Percentiles rank a stretch among this genome's conserved stretches.
phyloP scores from a whole-genome alignment of 441 rosid genomes.

The Erodium moschatum region DNA sequence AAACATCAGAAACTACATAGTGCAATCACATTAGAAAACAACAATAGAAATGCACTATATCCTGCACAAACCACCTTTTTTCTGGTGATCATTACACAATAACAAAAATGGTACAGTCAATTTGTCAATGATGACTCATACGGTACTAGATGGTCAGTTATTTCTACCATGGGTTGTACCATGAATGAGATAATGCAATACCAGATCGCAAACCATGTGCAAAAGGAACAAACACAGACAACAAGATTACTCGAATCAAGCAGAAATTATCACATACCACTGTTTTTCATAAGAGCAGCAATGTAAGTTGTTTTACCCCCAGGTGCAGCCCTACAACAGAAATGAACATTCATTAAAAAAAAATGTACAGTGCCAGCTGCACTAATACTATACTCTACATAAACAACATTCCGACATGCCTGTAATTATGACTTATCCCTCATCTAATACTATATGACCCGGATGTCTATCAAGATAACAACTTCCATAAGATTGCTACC shows the following conservation, averaged over 20 bases:
- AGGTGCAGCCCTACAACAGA: conserved; percentile 80
- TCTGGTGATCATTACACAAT: background rate
- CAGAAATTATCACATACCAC: conserved; percentile 44
- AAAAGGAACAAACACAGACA: background rate
- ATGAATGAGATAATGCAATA: background rate
- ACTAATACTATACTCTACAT: too few species aligned
- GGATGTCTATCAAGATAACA: too few species aligned
- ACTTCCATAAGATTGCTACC: too few species aligned
- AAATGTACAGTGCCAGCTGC: too few species aligned
- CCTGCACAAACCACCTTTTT: background rate
- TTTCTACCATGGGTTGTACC: background rate
- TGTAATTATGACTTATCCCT: too few species aligned
- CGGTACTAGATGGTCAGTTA: background rate
- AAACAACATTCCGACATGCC: too few species aligned
- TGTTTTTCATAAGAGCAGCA: conserved; percentile 89
- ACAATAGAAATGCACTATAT: background rate
- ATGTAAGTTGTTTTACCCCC: conserved; percentile 94
- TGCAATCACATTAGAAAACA: background rate
- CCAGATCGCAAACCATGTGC: background rate
- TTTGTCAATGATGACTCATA: background rate
- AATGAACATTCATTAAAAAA: conserved; percentile 16
- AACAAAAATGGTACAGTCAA: background rate
- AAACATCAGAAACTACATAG: background rate
- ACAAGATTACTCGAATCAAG: conserved; percentile 12
- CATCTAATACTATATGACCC: too few species aligned